Evolutionary conservation across 495 filamentous ascomycete genomes (phyloP).

Genomic region (Bacidia gigantensis): DNA sequence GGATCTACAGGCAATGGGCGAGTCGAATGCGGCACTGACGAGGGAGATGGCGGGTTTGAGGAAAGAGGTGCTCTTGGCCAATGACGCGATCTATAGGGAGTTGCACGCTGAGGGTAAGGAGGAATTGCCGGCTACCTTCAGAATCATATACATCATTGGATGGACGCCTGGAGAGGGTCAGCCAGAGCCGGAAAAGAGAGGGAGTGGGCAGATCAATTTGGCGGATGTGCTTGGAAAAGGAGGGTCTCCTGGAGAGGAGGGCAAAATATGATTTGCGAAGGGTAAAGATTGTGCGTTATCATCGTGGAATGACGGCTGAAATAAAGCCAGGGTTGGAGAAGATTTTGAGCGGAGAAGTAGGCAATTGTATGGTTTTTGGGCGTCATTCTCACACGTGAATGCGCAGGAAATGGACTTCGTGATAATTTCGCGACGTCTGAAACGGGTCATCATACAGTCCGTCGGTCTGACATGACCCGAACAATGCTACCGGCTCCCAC

Average conservation of each 20-base stretch:
- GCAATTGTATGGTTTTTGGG: too few species aligned
- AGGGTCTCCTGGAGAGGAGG: conserved; percentile 14
- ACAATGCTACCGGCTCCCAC: conserved; percentile 78
- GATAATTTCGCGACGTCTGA: too few species aligned
- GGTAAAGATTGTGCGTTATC: not conserved
- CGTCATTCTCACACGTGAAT: too few species aligned
- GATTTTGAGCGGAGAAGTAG: too few species aligned
- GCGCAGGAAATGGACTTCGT: too few species aligned
- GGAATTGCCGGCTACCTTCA: conserved; percentile 76
- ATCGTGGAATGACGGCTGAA: too few species aligned
- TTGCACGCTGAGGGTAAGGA: conserved; percentile 48
- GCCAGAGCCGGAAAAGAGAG: conserved; percentile 62
- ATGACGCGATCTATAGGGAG: conserved; percentile 76
- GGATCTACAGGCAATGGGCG: conserved; percentile 90
- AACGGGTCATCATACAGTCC: conserved; percentile 59
- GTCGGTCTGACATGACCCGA: conserved; percentile 80
- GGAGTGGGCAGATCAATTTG: conserved; percentile 68
- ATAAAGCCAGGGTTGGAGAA: too few species aligned
- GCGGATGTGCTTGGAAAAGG: conserved; percentile 65
- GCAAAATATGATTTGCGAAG: not conserved
- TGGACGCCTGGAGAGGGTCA: conserved; percentile 83
- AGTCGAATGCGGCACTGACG: conserved; percentile 75
- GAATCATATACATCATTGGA: conserved; percentile 93
- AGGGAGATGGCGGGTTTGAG: conserved; percentile 59
- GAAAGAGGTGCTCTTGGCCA: conserved; percentile 75